These are phyloP conservation scores for Calocybe indica DNA, from an alignment of 768 basidiomycete genomes.

Conservation along the genomic window DNA sequence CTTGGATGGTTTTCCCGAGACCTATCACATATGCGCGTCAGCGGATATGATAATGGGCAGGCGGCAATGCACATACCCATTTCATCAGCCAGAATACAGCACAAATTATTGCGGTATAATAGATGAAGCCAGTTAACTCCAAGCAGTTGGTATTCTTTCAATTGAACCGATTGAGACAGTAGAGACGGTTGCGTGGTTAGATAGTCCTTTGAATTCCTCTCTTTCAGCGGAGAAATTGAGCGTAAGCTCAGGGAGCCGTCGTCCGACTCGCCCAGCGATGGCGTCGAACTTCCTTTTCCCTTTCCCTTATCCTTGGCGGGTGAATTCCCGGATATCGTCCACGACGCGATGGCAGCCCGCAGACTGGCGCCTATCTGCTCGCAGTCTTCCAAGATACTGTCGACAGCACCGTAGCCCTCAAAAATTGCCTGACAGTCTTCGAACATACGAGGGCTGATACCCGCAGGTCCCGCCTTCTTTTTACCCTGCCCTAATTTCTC, in stretches of 20 bases:
- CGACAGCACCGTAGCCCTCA: conserved; percentile 80
- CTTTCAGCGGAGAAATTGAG: conserved; percentile 35
- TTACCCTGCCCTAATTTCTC: conserved; percentile 77
- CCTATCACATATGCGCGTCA: conserved; percentile 38
- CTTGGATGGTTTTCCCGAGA: conserved; percentile 97
- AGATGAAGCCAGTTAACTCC: conserved; percentile 98
- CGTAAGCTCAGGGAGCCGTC: conserved; percentile 62
- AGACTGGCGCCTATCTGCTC: conserved; percentile 79
- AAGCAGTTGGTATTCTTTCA: conserved; percentile 96
- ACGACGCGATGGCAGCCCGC: conserved; percentile 68
- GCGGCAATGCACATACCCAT: conserved; percentile 66
- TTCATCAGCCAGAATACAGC: conserved; percentile 97
- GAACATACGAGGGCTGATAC: conserved; percentile 86
- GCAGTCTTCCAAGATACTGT: conserved; percentile 83
- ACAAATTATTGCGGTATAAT: conserved; percentile 71
- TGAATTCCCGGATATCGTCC: conserved; percentile 35
- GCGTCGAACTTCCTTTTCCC: conserved; percentile 25
- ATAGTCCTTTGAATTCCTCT: conserved; percentile 51
- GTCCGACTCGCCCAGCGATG: conserved; percentile 31
- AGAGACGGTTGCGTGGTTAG: conserved; percentile 68
- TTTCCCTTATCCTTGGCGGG: conserved; percentile 26
- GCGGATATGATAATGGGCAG: no score
- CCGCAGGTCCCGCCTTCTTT: conserved; percentile 76
- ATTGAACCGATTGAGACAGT: conserved; percentile 57
- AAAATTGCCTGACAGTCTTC: conserved; percentile 87